Percentiles rank a stretch among this genome's conserved stretches.
Evolutionary conservation across 2,329 filamentous ascomycete species (phyloP).

Genomic region (Thielaviopsis populi): DNA sequence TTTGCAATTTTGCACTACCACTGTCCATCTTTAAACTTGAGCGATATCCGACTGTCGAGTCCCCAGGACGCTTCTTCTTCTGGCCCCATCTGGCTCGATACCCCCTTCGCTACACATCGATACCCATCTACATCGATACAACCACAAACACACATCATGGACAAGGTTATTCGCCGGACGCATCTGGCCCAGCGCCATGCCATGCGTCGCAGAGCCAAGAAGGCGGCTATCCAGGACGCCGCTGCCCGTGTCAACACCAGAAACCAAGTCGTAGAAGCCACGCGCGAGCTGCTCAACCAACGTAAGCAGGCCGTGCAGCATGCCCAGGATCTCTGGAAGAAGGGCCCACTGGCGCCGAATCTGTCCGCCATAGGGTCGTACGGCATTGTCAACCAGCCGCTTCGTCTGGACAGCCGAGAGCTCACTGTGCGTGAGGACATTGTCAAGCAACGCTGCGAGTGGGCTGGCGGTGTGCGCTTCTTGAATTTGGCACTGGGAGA

Average conservation of each 20-base stretch:
- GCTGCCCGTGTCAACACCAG: slow-evolving; percentile 22
- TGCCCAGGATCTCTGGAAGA: slow-evolving; percentile 53
- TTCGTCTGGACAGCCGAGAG: slow-evolving; percentile 19
- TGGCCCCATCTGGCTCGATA: background rate
- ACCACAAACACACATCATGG: slow-evolving; percentile 35
- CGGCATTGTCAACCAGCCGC: slow-evolving; percentile 32
- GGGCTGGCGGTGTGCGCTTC: slow-evolving; percentile 40
- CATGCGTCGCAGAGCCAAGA: slow-evolving; percentile 30
- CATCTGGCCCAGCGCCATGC: slow-evolving; percentile 52
- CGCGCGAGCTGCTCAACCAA: slow-evolving; percentile 19
- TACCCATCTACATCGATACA: background rate
- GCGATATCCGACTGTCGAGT: background rate
- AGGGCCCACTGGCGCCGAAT: slow-evolving; percentile 65
- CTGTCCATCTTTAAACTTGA: background rate
- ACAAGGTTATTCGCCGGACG: slow-evolving; percentile 54
- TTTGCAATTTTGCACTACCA: background rate
- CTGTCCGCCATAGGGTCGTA: slow-evolving; percentile 52
- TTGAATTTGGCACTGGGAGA: slow-evolving; percentile 55
- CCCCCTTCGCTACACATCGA: slow-evolving; percentile 6
- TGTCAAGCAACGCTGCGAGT: slow-evolving; percentile 32
- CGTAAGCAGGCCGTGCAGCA: slow-evolving; percentile 23
- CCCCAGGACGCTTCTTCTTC: background rate
- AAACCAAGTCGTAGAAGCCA: slow-evolving; percentile 21
- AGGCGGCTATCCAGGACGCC: slow-evolving; percentile 25
- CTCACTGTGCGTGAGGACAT: slow-evolving; percentile 24